phyloP scores from a whole-genome alignment of 139 green algal genomes.

The Astrephomene gubernaculifera region DNA sequence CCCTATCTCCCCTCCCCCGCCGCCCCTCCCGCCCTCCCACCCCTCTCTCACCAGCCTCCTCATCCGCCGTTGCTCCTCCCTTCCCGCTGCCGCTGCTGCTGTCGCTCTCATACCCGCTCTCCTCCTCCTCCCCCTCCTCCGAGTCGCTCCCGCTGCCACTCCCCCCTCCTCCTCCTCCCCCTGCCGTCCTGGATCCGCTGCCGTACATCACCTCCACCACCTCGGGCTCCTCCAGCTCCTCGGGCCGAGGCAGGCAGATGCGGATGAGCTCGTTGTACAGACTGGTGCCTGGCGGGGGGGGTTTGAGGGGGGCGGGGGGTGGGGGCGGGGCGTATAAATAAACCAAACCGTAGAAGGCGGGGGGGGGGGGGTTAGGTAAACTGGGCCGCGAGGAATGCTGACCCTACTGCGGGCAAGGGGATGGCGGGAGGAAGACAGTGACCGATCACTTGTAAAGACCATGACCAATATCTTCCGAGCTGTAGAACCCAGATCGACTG shows the following conservation, averaged over 20 bases:
- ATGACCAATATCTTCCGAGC: too few species aligned
- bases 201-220: not conserved
- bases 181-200: not conserved
- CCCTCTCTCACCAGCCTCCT: slow-evolving; percentile 2
- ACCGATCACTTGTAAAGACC: too few species aligned
- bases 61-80: not conserved
- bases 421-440: too few species aligned
- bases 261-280: slow-evolving; percentile 89
- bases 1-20: not conserved
- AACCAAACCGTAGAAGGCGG: not conserved
- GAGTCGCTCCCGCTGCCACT: slow-evolving; percentile 18
- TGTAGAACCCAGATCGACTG: too few species aligned
- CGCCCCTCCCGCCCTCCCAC: not conserved
- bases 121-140: not conserved
- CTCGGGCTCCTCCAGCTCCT: not conserved
- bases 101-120: too few species aligned
- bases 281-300: slow-evolving; percentile 61
- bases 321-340: not conserved
- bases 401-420: too few species aligned
- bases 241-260: slow-evolving; percentile 62
- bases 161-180: not conserved
- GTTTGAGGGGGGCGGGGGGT: not conserved
- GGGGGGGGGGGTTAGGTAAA: not conserved
- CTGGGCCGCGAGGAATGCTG: too few species aligned
- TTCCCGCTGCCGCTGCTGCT: not conserved